Conservation (phyloP, 2,329 filamentous ascomycete species). For the Beauveria rudraprayagi region DNA sequence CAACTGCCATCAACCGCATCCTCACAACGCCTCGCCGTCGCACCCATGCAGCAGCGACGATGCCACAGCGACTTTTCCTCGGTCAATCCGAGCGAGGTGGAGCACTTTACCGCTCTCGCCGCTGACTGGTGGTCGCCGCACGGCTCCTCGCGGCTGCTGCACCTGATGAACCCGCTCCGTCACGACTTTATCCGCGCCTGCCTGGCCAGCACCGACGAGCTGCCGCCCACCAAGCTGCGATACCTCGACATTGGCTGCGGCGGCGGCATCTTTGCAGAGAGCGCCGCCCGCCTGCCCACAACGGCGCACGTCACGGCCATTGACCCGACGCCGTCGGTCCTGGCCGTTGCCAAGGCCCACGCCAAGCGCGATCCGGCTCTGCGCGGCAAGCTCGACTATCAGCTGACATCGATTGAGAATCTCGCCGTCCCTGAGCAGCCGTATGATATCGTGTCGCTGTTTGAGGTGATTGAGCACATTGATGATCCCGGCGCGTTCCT, state of each 20-base stretch:
- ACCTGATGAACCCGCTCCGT: slow-evolving; percentile 95
- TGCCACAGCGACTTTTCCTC: slow-evolving; percentile 44
- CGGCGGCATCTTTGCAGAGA: slow-evolving; percentile 93
- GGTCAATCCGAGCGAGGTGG: slow-evolving; percentile 82
- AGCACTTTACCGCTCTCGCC: slow-evolving; percentile 89
- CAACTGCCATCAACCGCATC: neutral
- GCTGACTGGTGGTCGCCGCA: slow-evolving; percentile 96
- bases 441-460: slow-evolving; percentile 78
- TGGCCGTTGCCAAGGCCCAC: slow-evolving; percentile 68
- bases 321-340: slow-evolving; percentile 67
- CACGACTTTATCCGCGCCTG: slow-evolving; percentile 84
- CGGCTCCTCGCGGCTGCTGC: slow-evolving; percentile 82
- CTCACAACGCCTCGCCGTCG: neutral
- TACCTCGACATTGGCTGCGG: slow-evolving; percentile 94
- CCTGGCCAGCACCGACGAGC: slow-evolving; percentile 42
- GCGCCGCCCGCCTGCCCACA: slow-evolving; percentile 59
- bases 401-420: slow-evolving; percentile 69
- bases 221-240: slow-evolving; percentile 33
- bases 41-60: neutral
- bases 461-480: slow-evolving; percentile 95
- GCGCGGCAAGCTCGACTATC: slow-evolving; percentile 56
- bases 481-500: slow-evolving; percentile 68
- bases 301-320: slow-evolving; percentile 64
- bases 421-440: slow-evolving; percentile 41
- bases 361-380: slow-evolving; percentile 66